Base-by-base conservation (phyloP, 2,329 filamentous ascomycete genomes). In the Penicillium sp. region DNA sequence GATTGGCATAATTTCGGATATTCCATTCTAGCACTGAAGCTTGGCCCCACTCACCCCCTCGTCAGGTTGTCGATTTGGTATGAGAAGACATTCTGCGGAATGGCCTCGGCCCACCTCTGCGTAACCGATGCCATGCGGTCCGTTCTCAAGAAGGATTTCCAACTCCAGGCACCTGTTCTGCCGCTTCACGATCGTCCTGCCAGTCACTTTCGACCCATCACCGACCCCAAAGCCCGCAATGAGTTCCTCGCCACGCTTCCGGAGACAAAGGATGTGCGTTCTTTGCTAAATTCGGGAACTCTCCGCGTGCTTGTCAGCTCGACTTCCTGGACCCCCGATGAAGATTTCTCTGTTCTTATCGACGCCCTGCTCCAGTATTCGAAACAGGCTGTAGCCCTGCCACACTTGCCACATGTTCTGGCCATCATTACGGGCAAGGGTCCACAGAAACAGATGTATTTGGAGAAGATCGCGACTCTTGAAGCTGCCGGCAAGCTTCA, bases 1-100 rank as follows among this genome's bases (percentile, higher is more conserved):
- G 94, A 99, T 77, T 99, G 94, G 94, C 94, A 99, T 78, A 99
- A 99, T 74, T 97, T 97, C 72, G 94, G 93, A 61, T 96, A 93
- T 80, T 93, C 91, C 7, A 96, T 99, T 62, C 84, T 99, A 3
- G 89, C 82, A 2, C 72, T 88, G 42, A 87, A 86, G 55, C 75
- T 88, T 1, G 83, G 84, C 0, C 58, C 74, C 2, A 71, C 68
- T 5, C 90, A 95, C 66, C 88, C 87, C 0, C 81, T 97, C n/a
- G 91, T 97, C 7, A 80, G 75, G 23, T 68, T 95, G 7, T 89
- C 93, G 20, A 85, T 85, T 57, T 80, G 80, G 66, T 97, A 97
- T 67, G 94, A 99, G 73, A 82, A 78, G 30, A 69, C 80, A 12
- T 84, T 96, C 33, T 88, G 89, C 42, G 82, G 82, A 24, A 77